These are phyloP conservation scores for Rubroboletus satanas DNA, from an alignment of 768 basidiomycete genomes.

Conservation along the genomic window DNA sequence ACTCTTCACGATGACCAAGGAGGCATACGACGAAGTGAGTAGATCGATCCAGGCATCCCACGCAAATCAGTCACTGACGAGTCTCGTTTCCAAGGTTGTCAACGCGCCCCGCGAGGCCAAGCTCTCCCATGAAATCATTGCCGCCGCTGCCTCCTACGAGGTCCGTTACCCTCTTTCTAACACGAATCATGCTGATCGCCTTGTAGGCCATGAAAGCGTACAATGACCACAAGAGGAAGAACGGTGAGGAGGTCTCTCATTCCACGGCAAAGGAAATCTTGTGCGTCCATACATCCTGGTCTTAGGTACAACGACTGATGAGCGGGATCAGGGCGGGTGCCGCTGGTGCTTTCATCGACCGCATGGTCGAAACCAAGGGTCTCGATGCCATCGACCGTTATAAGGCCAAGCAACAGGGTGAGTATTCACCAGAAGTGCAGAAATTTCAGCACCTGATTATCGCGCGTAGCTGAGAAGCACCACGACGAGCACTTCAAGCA, in stretches of 20 bases:
- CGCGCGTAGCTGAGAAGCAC: conserved; percentile 4
- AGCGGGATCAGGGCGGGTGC: conserved; percentile 46
- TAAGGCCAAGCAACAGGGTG: conserved; percentile 41
- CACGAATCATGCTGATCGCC: not conserved
- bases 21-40: conserved; percentile 22
- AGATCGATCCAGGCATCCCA: not conserved
- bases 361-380: conserved; percentile 55
- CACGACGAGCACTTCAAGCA: not conserved
- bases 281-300: conserved; percentile 35
- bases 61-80: not conserved
- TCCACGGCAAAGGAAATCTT: conserved; percentile 48
- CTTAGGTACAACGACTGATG: not conserved
- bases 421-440: not conserved
- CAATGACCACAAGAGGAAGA: conserved; percentile 45
- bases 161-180: conserved; percentile 26
- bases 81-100: conserved; percentile 33
- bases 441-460: not conserved
- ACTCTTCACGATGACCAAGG: conserved; percentile 11
- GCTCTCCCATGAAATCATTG: conserved; percentile 64
- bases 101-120: conserved; percentile 53
- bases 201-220: conserved; percentile 62
- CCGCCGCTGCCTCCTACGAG: conserved; percentile 64
- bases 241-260: conserved; percentile 51
- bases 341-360: conserved; percentile 51
- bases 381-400: conserved; percentile 45